These are phyloP conservation scores for Picochlorum sp. DNA, from an alignment of 139 green algal genomes.

Conservation along the genomic window DNA sequence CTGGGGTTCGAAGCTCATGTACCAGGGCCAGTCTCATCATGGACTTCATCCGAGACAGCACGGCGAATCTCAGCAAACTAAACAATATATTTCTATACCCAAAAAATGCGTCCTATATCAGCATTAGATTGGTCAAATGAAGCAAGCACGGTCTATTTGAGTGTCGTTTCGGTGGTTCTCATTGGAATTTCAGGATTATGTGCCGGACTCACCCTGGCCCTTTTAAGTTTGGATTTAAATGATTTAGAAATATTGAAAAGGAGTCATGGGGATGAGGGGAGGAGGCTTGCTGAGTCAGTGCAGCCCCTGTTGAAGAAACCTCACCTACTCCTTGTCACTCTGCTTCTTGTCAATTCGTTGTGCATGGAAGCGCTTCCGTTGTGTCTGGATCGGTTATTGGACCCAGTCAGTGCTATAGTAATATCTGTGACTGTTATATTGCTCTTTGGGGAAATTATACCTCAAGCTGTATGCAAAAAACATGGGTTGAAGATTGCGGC, in stretches of 20 bases:
- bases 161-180: too few species aligned
- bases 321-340: conserved; percentile 52
- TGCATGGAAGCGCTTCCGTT: conserved; percentile 55
- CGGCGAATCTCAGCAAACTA: too few species aligned
- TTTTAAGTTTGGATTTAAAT: conserved; percentile 1
- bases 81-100: too few species aligned
- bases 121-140: too few species aligned
- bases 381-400: conserved; percentile 52
- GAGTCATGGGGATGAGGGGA: neutral
- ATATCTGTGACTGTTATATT: conserved; percentile 51
- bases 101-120: too few species aligned
- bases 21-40: too few species aligned
- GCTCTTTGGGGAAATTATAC: conserved; percentile 61
- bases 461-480: conserved; percentile 67
- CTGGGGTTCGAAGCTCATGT: too few species aligned
- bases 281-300: neutral
- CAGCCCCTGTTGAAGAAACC: conserved; percentile 34
- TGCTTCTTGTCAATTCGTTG: conserved; percentile 50
- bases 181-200: neutral
- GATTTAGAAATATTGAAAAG: neutral
- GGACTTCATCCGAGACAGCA: too few species aligned
- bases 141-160: too few species aligned
- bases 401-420: conserved; percentile 43
- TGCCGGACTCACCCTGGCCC: neutral
- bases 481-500: conserved; percentile 79